Percentiles rank a stretch among this genome's conserved stretches.
Conservation (phyloP, 2,329 filamentous ascomycete genomes). For the Diaporthe australafricana region DNA sequence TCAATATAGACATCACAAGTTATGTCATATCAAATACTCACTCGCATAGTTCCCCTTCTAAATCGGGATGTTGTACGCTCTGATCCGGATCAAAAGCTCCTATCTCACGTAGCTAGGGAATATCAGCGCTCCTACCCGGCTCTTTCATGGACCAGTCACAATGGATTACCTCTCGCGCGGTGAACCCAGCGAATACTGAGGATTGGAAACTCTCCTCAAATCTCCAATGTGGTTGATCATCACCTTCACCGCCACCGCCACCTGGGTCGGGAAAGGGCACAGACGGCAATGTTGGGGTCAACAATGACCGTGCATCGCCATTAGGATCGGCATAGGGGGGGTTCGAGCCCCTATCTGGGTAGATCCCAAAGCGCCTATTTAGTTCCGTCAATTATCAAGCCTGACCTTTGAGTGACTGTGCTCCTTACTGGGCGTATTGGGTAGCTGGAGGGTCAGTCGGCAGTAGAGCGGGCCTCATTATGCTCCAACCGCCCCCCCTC, state of each 20-base stretch:
- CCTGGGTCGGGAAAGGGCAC: neutral
- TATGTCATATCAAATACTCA: neutral
- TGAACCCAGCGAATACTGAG: neutral
- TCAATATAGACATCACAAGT: neutral
- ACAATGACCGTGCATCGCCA: neutral
- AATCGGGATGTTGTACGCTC: neutral
- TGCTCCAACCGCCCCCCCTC: neutral
- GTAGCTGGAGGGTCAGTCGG: neutral
- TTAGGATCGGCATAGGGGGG: neutral
- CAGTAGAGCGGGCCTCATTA: neutral
- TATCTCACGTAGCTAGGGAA: neutral
- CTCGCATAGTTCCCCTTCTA: neutral
- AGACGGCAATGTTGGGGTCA: neutral
- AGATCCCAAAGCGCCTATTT: neutral
- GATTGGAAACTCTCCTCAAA: slow-evolving; percentile 4
- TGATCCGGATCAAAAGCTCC: neutral
- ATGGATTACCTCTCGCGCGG: neutral
- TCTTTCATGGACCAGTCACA: accelerated
- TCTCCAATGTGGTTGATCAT: neutral
- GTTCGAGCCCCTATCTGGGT: neutral
- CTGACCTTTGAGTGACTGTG: neutral
- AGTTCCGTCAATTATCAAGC: neutral
- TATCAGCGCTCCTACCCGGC: neutral
- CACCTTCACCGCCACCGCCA: neutral
- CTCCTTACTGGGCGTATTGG: neutral